Base-by-base conservation (phyloP, 352 stramenopile species). In the Phytopythium litorale region DNA sequence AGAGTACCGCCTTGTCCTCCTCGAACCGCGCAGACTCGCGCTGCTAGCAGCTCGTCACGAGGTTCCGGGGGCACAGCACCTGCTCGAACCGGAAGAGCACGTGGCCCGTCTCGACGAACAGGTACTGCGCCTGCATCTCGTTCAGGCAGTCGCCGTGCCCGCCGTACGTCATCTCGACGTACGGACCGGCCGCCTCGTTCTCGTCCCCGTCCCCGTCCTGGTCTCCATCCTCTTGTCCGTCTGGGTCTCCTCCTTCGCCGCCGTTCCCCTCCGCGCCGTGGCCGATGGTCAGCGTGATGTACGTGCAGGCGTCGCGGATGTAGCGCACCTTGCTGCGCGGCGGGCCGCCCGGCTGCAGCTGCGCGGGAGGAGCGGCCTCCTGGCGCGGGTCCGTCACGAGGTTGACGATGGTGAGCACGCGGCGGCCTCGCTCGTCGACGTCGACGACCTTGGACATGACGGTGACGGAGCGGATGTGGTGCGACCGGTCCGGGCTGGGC, bases 81-180 rank as follows among this genome's bases (percentile, higher is more conserved):
- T 81, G 72, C 50, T 82, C 72, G 61, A 76, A 81, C 43, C 73
- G 73, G 48, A 81, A 72, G 23, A 76, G 68, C 59, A 75, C 66
- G 32, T 70, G 68, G 21, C 70, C 71, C 2, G 72, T 75, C 62
- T 81, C 73, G 11, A 73, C 62, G 7, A 81, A 64, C 19, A 81
- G 62, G 40, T 77, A 78, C 58, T 59, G 66, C n/a, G 74, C 74
- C 55, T 74, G 68, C 2, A 64, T 59, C 43, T 78, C 71, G 21
- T 68, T 76, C 4, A 72, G 61, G 42, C 67, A 73, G 30, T 82
- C 66, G 51, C 65, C 65, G 18, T 75, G 65, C 4, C 71, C 71
- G 4, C 74, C 74, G 40, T 82, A 79, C 32, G 69, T 73, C 57
- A 82, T 64, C 46, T 82, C 68, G 13, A 82, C 64, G 52, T 71